Base-by-base conservation (phyloP, 164 flowering plant genomes). In the Umbellularia californica region DNA sequence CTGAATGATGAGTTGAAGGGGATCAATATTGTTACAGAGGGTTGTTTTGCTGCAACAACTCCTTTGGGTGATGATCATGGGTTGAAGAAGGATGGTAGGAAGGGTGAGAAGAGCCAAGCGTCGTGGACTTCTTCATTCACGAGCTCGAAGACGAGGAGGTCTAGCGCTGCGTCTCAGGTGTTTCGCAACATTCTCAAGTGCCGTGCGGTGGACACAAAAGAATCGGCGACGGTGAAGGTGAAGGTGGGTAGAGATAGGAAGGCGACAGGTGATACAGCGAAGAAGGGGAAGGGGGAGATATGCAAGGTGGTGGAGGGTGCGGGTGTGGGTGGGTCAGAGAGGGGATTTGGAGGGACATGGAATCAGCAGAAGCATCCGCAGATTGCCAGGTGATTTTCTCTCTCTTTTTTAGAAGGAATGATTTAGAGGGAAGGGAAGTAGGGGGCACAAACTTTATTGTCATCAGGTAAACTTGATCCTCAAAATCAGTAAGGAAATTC, bases 151-250 rank as follows among this genome's bases (percentile, higher is more conserved):
- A 70, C 60, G 22, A 83, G 65, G 78, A 78, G 81, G 60, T 86
- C 79, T 77, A 85, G 85, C 76, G 84, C 83, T 65, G 77, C 82
- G 20, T 77, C 90, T 19, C 64, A 68, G 23, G 58, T 85, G 73
- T 69, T 89, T 14, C 79, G 85, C 20, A 86, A 85, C 58, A 60
- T 90, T 74, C 81, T 89, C 1, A 76, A 67, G 17, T 89, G 95
- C 65, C 86, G 90, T 6, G 79, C 80, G 3, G 77, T 76, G 17
- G 87, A 88, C 11, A 86, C 91, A 0, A 82, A 83, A 12, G 93
- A 90, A 13, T 77, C 88, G 41, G 30, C 72, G 50, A 47, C 68
- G 19, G 12, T 9, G 70, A 24, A 17, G 17, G 23, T 28, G 22
- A 63, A 63, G 47, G 47, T 63, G 27, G 66, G 65, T 2, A 22